A percentile compares a stretch with the other conserved stretches of the same genome.
phyloP scores from a whole-genome alignment of 805 yeast genomes.

The Saitoella complicata region DNA sequence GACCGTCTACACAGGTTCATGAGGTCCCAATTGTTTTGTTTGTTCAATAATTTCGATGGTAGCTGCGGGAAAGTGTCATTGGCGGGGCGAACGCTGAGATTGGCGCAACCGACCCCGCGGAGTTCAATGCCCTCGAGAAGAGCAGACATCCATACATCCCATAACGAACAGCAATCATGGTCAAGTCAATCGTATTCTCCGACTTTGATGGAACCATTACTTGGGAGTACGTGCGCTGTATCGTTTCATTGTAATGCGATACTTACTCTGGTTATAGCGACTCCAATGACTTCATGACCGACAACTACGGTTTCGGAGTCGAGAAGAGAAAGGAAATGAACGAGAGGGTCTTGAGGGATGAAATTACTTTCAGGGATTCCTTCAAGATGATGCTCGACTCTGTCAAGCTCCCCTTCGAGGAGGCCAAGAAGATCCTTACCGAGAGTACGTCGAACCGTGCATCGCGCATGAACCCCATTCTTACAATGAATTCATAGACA shows the following conservation, averaged over 20 bases:
- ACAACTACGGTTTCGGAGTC: conserved; percentile 71
- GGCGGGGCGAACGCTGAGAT: too few species aligned
- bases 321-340: conserved; percentile 50
- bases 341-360: conserved; percentile 53
- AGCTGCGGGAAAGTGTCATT: too few species aligned
- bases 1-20: too few species aligned
- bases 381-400: conserved; percentile 75
- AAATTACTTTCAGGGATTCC: conserved; percentile 31
- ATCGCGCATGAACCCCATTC: neutral
- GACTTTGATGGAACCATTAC: conserved; percentile 99
- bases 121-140: too few species aligned
- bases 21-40: too few species aligned
- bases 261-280: conserved; percentile 26
- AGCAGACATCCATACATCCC: neutral
- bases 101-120: too few species aligned
- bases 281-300: conserved; percentile 83
- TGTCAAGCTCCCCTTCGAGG: conserved; percentile 54
- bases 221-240: conserved; percentile 29
- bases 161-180: conserved; percentile 4
- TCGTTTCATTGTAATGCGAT: neutral
- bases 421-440: conserved; percentile 56
- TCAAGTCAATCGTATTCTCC: conserved; percentile 73
- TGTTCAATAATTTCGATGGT: too few species aligned
- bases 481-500: conserved; percentile 19
- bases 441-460: conserved; percentile 18